A percentile compares a stretch with the other conserved stretches of the same genome.
These are phyloP conservation scores for Astragalus glycyphyllos DNA, from an alignment of 306 rosid genomes.

Conservation along the genomic window DNA sequence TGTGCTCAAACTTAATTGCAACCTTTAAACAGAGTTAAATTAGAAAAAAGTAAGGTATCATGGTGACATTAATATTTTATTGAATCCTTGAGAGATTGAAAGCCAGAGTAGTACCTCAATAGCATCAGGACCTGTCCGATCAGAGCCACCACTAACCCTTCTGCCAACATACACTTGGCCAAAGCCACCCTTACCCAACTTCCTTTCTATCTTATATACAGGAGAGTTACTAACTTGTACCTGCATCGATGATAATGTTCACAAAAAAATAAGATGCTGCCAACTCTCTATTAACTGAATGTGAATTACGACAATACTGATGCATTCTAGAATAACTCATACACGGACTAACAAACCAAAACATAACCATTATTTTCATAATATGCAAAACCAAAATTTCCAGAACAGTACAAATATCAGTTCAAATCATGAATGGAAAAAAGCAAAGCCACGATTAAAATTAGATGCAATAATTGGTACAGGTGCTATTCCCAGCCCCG, in stretches of 20 bases:
- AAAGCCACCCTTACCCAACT: conserved; percentile 95
- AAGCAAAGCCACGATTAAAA: conserved; percentile 11
- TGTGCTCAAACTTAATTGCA: conserved; percentile 89
- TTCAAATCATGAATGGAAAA: conserved; percentile 12
- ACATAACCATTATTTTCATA: not conserved
- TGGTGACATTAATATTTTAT: conserved; percentile 17
- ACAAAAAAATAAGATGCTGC: conserved; percentile 18
- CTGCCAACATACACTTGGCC: conserved; percentile 97
- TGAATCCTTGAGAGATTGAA: conserved; percentile 39
- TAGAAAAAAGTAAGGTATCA: conserved; percentile 39
- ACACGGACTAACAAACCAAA: conserved; percentile 9
- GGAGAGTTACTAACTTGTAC: conserved; percentile 95
- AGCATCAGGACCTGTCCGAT: conserved; percentile 80
- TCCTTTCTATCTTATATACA: conserved; percentile 81
- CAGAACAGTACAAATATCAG: conserved; percentile 27
- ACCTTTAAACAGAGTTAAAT: conserved; percentile 60
- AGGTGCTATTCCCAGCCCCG: conserved; percentile 5
- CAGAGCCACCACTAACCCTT: conserved; percentile 83
- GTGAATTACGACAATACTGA: not conserved
- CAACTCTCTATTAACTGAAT: conserved; percentile 20
- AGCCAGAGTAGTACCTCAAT: conserved; percentile 64
- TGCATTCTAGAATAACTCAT: conserved; percentile 2
- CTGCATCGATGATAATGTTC: conserved; percentile 49
- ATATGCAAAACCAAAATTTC: conserved; percentile 2
- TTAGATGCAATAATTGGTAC: conserved; percentile 6